These are phyloP conservation scores for Alternaria tenuissima DNA, from an alignment of 2,329 filamentous ascomycete genomes.

Conservation along the genomic window DNA sequence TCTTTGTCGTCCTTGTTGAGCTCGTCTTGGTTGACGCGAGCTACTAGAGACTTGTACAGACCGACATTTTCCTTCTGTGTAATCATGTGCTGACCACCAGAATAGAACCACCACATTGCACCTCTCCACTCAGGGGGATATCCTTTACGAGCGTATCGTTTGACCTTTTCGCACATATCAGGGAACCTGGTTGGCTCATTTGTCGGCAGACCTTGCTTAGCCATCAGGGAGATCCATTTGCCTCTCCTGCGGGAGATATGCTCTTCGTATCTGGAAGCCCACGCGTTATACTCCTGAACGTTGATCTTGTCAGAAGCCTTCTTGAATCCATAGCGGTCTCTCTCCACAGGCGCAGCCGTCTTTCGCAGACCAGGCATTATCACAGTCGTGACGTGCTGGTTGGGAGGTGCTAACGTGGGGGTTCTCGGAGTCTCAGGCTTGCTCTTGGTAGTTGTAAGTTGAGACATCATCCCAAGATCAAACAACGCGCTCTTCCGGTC, in stretches of 20 bases:
- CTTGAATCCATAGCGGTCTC: conserved; percentile 91
- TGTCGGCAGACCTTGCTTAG: conserved; percentile 76
- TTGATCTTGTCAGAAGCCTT: conserved; percentile 84
- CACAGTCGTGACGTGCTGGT: conserved; percentile 9
- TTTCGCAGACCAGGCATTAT: conserved; percentile 26
- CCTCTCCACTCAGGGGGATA: conserved; percentile 94
- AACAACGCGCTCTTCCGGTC: conserved; percentile 44
- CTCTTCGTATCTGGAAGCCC: conserved; percentile 77
- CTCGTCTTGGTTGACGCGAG: conserved; percentile 68
- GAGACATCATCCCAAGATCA: conserved; percentile 32
- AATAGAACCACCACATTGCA: conserved; percentile 97
- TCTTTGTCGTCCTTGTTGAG: conserved; percentile 80
- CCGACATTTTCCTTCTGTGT: conserved; percentile 71
- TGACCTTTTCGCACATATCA: conserved; percentile 80
- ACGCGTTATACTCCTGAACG: conserved; percentile 79
- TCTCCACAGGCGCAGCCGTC: conserved; percentile 49
- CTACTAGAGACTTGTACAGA: conserved; percentile 76
- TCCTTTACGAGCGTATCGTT: conserved; percentile 89
- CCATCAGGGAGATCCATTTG: conserved; percentile 84
- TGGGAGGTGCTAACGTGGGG: conserved; percentile 3
- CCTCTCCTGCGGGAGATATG: conserved; percentile 77
- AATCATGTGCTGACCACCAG: conserved; percentile 82
- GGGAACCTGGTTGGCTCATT: conserved; percentile 80
- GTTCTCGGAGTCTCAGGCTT: conserved; percentile 10
- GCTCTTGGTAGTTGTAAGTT: conserved; percentile 16